Conservation (phyloP, 768 basidiomycete genomes). For the Fomitopsis serialis region DNA sequence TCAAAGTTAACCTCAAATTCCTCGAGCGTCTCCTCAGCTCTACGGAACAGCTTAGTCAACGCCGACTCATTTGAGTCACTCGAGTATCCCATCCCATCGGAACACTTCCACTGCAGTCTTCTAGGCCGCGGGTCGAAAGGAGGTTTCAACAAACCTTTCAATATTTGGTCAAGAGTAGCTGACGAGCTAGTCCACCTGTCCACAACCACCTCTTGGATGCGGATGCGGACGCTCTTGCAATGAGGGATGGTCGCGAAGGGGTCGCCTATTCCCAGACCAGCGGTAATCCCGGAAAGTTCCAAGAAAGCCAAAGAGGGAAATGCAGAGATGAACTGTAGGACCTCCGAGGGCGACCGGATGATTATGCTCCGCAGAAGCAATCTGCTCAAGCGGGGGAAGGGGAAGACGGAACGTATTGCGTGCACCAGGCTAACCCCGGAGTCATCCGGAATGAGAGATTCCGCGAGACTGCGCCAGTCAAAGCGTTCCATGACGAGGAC, state of each 20-base stretch:
- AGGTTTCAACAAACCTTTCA: not conserved
- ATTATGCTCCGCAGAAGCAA: not conserved
- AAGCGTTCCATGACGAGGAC: not conserved
- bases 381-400: not conserved
- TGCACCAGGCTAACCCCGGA: not conserved
- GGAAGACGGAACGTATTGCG: not conserved
- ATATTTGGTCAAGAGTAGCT: not conserved
- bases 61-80: no score
- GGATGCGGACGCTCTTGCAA: not conserved
- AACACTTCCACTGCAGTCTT: not conserved
- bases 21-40: no score
- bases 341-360: not conserved
- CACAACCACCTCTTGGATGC: not conserved
- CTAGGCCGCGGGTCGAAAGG: not conserved
- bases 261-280: not conserved
- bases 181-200: not conserved
- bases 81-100: no score
- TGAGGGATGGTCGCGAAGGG: not conserved
- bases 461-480: not conserved
- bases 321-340: not conserved
- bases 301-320: not conserved
- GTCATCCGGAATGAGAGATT: not conserved
- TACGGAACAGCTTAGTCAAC: no score
- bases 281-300: not conserved
- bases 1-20: no score